Evolutionary conservation across 192 early-diverging fungal species (phyloP), one percentile per base, ranked within the genome.

Genomic region (Diversispora eburnea): DNA sequence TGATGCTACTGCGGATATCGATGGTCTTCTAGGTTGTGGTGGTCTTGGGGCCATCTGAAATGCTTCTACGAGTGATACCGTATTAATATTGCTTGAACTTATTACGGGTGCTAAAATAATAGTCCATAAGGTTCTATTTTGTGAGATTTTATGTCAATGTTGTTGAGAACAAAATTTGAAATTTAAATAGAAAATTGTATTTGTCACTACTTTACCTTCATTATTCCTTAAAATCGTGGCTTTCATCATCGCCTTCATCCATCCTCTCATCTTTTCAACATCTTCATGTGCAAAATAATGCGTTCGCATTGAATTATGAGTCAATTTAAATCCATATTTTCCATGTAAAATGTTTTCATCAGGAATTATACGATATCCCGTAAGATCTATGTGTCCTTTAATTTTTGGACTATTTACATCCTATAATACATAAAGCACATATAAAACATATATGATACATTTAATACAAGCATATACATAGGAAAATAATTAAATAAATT

Each of bases 201-300:
- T 22, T n/a, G 3, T 59, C 22, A 25, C 2, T 33, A 33, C 25
- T 33, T 33, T 77, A 81, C 80, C 77, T 46, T 49, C 70, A 22
- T 82, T 79, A 70, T 85, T 82, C 0, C 84, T 77, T 8, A 78
- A 77, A 74, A 89, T 89, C 0, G 88, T 89, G 9, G 87, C 83
- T 74, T 89, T 89, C 83, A 89, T 86, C 65, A 89, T 69, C 8
- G 84, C 81, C 55, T 84, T 87, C 22, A 88, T 78, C 88, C 88
- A 89, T 3, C 75, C 69, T 39, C 79, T 78, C 80, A 85, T 81
- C n/a, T 78, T 78, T 15, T 73, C 80, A 19, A 84, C 76, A 52
- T 81, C 80, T 45, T 89, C 88, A 4, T 85, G 82, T 62, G 84
- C 86, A 71, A 89, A 89, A 67, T 78, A 89, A 69, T 87, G 86